Conservation (phyloP, 2,329 filamentous ascomycete species). For the Colletotrichum zoysiae region DNA sequence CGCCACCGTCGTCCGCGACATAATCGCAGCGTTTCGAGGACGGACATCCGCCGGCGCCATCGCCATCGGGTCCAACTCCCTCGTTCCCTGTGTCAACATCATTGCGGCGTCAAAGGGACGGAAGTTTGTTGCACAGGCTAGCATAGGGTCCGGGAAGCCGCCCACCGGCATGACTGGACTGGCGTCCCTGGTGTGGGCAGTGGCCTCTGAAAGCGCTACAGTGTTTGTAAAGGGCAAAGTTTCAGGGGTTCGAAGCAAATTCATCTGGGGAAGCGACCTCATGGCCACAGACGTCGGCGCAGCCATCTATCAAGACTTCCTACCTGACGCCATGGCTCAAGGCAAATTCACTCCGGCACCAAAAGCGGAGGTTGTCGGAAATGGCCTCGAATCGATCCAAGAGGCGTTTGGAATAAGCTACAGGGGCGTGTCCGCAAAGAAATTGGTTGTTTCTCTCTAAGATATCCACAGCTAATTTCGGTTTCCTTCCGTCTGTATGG, state of each 20-base stretch:
- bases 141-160: conserved; percentile 10
- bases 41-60: conserved; percentile 41
- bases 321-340: conserved; percentile 44
- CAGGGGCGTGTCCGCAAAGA: conserved; percentile 46
- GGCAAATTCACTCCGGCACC: conserved; percentile 45
- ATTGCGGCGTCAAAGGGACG: conserved; percentile 12
- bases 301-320: conserved; percentile 45
- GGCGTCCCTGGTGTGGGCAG: background rate
- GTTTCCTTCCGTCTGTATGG: no score
- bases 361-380: conserved; percentile 44
- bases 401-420: conserved; percentile 43
- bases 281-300: conserved; percentile 45
- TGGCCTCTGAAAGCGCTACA: background rate
- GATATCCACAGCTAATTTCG: background rate
- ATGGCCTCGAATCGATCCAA: conserved; percentile 46
- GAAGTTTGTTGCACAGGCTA: conserved; percentile 32
- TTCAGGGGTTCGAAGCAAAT: conserved; percentile 50
- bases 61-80: conserved; percentile 28
- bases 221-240: conserved; percentile 45
- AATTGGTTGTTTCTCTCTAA: conserved; percentile 43
- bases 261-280: conserved; percentile 46
- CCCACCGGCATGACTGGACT: background rate
- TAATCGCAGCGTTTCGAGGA: conserved; percentile 49
- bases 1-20: conserved; percentile 47
- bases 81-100: conserved; percentile 14